Evolutionary conservation across 495 filamentous ascomycete genomes (phyloP).

Genomic region (Amniculicola lignicola): DNA sequence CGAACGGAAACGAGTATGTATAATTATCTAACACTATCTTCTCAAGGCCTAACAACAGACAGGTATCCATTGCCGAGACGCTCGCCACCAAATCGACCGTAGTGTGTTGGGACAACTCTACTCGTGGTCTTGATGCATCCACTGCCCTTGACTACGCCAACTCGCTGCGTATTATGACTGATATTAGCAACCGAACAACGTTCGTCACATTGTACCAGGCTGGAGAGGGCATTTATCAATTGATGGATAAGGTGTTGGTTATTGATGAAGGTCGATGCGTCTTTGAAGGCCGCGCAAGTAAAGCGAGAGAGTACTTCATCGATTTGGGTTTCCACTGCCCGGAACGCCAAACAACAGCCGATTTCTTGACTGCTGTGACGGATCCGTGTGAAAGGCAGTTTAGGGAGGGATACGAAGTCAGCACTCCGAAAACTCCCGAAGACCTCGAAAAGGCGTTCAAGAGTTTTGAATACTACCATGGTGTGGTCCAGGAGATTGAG

Average conservation of each 20-base stretch:
- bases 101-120: constrained; percentile 71
- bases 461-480: constrained; percentile 52
- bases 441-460: constrained; percentile 62
- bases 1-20: constrained; percentile 53
- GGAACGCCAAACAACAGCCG: constrained; percentile 66
- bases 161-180: constrained; percentile 76
- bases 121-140: constrained; percentile 73
- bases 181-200: constrained; percentile 74
- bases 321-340: constrained; percentile 67
- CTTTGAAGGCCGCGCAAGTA: constrained; percentile 59
- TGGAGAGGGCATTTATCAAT: constrained; percentile 75
- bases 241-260: constrained; percentile 74
- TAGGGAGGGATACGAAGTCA: constrained; percentile 60
- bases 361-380: constrained; percentile 74
- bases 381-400: constrained; percentile 67
- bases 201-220: constrained; percentile 83
- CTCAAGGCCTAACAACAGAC: background rate
- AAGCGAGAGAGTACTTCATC: constrained; percentile 67
- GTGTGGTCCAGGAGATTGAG: constrained; percentile 54
- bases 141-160: constrained; percentile 79
- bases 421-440: constrained; percentile 59
- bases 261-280: constrained; percentile 65
- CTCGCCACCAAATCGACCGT: constrained; percentile 64
- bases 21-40: background rate
- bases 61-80: constrained; percentile 66